phyloP scores from a whole-genome alignment of 805 yeast genomes.

The Candida arabinofermentans region DNA sequence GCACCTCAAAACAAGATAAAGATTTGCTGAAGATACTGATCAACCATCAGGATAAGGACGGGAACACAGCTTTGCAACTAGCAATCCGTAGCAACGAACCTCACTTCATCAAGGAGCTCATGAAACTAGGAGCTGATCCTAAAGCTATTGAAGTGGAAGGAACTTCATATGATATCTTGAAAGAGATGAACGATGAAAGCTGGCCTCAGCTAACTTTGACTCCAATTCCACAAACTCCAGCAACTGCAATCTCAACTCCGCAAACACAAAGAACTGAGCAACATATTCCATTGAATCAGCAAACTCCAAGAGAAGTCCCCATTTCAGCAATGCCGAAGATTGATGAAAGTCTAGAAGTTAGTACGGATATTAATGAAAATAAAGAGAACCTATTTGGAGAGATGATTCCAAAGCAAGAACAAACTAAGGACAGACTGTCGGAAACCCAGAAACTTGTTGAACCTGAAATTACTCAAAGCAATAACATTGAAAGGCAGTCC shows the following conservation, averaged over 20 bases:
- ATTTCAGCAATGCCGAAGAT: neutral
- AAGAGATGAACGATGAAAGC: constrained; percentile 12
- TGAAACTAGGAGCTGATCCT: constrained; percentile 43
- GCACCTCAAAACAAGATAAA: constrained; percentile 26
- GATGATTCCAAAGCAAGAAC: constrained; percentile 2
- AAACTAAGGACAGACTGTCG: neutral
- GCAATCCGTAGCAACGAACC: constrained; percentile 58
- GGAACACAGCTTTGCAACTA: constrained; percentile 82
- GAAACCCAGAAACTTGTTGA: neutral
- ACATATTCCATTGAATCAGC: neutral
- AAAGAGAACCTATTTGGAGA: constrained; percentile 46
- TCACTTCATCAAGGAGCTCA: constrained; percentile 38
- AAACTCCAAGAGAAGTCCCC: neutral
- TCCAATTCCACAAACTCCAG: neutral
- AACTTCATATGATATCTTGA: constrained; percentile 18
- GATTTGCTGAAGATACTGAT: constrained; percentile 52
- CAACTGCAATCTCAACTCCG: neutral
- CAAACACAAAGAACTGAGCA: neutral
- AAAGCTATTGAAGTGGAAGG: constrained; percentile 20
- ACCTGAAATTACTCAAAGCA: too few relatives aligned
- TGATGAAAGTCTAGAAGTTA: constrained; percentile 3
- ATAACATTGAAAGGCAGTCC: too few relatives aligned
- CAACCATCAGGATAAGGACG: constrained; percentile 75
- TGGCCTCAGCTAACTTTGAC: neutral
- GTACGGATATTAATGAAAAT: constrained; percentile 41